These are phyloP conservation scores for Tetracladium maxilliforme DNA, from an alignment of 2,329 filamentous ascomycete species.

Conservation along the genomic window DNA sequence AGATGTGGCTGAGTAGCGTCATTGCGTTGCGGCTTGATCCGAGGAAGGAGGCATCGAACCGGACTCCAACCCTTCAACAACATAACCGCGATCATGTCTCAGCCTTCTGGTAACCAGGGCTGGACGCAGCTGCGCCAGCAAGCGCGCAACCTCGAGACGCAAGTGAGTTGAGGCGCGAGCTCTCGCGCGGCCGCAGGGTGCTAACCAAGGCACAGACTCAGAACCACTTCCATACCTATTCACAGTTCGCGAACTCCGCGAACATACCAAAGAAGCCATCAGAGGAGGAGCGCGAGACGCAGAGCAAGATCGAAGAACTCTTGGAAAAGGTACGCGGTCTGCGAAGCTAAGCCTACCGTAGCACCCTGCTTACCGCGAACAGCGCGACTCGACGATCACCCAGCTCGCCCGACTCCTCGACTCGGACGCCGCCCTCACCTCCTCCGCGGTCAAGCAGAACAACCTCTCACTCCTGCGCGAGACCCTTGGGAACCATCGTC, in stretches of 20 bases:
- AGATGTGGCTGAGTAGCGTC: no score
- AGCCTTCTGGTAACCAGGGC: no score
- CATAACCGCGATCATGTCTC: no score
- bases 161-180: slow-evolving; percentile 39
- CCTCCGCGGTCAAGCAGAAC: slow-evolving; percentile 92
- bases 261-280: slow-evolving; percentile 72
- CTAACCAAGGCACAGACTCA: slow-evolving; percentile 50
- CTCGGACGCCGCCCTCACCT: slow-evolving; percentile 73
- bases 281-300: slow-evolving; percentile 68
- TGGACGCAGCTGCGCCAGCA: slow-evolving; percentile 95
- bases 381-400: slow-evolving; percentile 70
- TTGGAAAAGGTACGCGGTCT: slow-evolving; percentile 53
- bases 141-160: slow-evolving; percentile 73
- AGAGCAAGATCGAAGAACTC: slow-evolving; percentile 70
- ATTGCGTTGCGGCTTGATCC: no score
- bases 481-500: slow-evolving; percentile 74
- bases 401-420: slow-evolving; percentile 84
- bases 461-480: slow-evolving; percentile 86
- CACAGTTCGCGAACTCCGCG: slow-evolving; percentile 71
- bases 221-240: slow-evolving; percentile 69
- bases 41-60: no score
- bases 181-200: slow-evolving; percentile 1
- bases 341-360: slow-evolving; percentile 6
- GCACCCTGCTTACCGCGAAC: no score
- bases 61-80: no score